Conservation (phyloP, 2,329 filamentous ascomycete species). For the Gliomastix tumulicola region DNA sequence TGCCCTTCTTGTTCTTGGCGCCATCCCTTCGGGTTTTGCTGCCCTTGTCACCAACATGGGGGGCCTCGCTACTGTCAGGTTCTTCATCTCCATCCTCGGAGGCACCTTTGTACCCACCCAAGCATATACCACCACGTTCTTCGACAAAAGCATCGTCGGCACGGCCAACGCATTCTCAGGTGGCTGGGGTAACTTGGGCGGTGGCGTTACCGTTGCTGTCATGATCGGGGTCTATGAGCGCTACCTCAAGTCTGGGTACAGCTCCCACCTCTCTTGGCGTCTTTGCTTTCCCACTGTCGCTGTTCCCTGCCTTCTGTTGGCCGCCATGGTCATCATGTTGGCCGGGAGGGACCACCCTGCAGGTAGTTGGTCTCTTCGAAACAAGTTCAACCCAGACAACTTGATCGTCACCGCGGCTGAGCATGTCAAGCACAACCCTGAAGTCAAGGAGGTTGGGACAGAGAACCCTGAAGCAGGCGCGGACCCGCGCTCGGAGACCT, state of each 20-base stretch:
- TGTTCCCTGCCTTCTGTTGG: conserved; percentile 1
- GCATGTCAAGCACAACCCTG: neutral
- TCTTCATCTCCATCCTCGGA: conserved; percentile 76
- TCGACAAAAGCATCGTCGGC: conserved; percentile 86
- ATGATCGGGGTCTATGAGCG: conserved; percentile 35
- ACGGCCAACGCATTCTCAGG: conserved; percentile 84
- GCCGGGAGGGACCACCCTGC: conserved; percentile 2
- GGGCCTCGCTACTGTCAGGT: conserved; percentile 66
- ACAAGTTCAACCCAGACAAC: no score
- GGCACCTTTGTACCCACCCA: conserved; percentile 80
- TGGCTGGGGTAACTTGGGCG: conserved; percentile 74
- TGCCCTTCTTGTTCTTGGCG: conserved; percentile 66
- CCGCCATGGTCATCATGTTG: conserved; percentile 1
- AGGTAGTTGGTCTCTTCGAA: conserved; percentile 1
- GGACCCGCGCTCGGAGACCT: neutral
- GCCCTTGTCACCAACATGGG: conserved; percentile 59
- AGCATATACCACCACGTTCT: conserved; percentile 90
- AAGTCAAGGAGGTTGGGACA: no score
- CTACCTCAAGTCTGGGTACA: conserved; percentile 1
- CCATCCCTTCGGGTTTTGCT: conserved; percentile 78
- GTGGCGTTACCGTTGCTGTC: conserved; percentile 54
- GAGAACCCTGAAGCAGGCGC: no score
- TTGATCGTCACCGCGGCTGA: no score
- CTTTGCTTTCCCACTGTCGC: conserved; percentile 1
- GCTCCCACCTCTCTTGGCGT: neutral